Evolutionary conservation across 1,284 basidiomycete species (phyloP).

Genomic region (Apiotrichum mycotoxinovorans): DNA sequence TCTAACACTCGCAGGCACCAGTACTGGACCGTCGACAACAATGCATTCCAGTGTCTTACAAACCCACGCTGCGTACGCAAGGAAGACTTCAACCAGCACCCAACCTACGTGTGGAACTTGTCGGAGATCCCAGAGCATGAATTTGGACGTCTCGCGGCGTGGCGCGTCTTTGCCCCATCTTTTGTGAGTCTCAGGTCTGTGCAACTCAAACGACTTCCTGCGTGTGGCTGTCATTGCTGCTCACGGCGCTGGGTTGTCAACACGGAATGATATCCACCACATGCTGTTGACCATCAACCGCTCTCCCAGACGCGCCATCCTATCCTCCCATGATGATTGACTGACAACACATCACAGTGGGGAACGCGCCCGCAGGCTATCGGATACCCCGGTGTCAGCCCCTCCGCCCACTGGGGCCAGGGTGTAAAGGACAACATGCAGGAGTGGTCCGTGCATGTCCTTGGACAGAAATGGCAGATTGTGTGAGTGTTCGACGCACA

Average conservation of each 20-base stretch:
- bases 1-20: not conserved
- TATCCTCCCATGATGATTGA: no score
- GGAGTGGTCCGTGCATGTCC: slow-evolving; percentile 38
- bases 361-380: not conserved
- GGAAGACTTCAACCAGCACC: slow-evolving; percentile 35
- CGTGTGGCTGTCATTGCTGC: no score
- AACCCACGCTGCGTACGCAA: slow-evolving; percentile 43
- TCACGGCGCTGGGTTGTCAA: no score
- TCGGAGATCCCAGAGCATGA: slow-evolving; percentile 30
- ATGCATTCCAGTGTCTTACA: slow-evolving; percentile 34
- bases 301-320: not conserved
- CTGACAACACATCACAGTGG: slow-evolving; percentile 4
- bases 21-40: slow-evolving; percentile 17
- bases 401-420: slow-evolving; percentile 19
- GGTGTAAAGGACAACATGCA: not conserved
- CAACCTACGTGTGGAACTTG: slow-evolving; percentile 22
- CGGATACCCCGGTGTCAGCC: not conserved
- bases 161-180: slow-evolving; percentile 37
- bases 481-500: no score
- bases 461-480: slow-evolving; percentile 43
- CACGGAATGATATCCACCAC: no score
- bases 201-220: no score
- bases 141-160: slow-evolving; percentile 38
- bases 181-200: slow-evolving; percentile 39
- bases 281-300: not conserved